These are phyloP conservation scores for Petunia hybrid DNA, from an alignment of 305 asterid genomes.

Conservation along the genomic window DNA sequence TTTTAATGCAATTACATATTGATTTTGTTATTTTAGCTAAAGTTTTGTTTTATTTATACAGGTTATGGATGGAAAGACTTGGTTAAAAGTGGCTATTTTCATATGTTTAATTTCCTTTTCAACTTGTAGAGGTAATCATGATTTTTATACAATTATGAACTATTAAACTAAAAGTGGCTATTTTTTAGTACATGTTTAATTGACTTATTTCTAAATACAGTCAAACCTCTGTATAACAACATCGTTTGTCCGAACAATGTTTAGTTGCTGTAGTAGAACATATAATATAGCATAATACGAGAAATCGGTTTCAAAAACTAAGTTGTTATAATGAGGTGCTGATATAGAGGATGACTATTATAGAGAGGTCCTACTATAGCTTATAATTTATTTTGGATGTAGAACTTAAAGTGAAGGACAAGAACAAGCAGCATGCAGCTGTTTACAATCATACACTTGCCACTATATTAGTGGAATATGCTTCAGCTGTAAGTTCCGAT, in stretches of 20 bases:
- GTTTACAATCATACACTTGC: constrained; percentile 85
- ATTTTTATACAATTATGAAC: neutral
- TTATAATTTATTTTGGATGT: constrained; percentile 40
- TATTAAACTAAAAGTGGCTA: neutral
- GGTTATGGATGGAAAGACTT: constrained; percentile 38
- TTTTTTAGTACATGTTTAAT: neutral
- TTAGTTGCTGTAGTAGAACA: too few relatives aligned
- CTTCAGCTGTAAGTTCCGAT: constrained; percentile 83
- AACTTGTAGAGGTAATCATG: constrained; percentile 43
- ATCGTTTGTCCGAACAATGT: too few relatives aligned
- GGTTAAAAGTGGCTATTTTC: constrained; percentile 44
- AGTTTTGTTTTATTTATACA: constrained; percentile 11
- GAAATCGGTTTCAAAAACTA: too few relatives aligned
- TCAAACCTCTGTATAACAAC: too few relatives aligned
- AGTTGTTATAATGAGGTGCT: too few relatives aligned
- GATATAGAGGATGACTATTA: too few relatives aligned
- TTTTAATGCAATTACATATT: neutral
- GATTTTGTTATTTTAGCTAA: neutral
- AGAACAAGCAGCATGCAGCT: constrained; percentile 52
- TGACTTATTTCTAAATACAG: neutral
- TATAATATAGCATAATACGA: too few relatives aligned
- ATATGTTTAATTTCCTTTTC: constrained; percentile 36
- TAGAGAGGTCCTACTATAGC: neutral
- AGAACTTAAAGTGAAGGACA: constrained; percentile 68
- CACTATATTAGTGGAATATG: constrained; percentile 79